Base-by-base conservation (phyloP, 2,329 filamentous ascomycete genomes). In the Claviceps purpurea region DNA sequence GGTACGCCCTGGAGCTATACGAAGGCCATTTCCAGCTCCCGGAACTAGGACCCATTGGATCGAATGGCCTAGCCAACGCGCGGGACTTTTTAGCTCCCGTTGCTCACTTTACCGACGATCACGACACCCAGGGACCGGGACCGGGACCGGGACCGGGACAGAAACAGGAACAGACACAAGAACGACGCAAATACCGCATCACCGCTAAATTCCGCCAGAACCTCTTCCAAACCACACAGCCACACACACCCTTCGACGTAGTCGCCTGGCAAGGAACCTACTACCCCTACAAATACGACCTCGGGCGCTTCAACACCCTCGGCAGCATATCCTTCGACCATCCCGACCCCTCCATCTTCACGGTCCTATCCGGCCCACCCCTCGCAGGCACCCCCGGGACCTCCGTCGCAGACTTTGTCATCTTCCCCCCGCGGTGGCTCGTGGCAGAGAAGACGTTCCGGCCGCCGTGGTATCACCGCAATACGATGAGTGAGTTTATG, bases 261-360 rank as follows among this genome's bases (percentile, higher is more conserved):
- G 86, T 89, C 2, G 84, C 82, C 4, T 90, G 86, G 85, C 86
- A 90, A 62, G 87, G 87, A 44, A 86, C 81, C 58, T 89, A 87
- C 69, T 84, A 85, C 56, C 87, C 87, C 0, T 89, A 82, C 73
- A 91, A 90, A 66, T 91, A 90, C 68, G 86, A 90, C 61, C 74
- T 91, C 1, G 84, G 83, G 16, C 80, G 84, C 22, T 90, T 89
- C 73, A 85, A 82, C 64, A 80, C 79, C 44, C 82, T 90, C 38
- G 86, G 86, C 38, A 81, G 75, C 55, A 80, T 87, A 57, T 83
- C 79, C 22, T 87, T 78, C 62, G 86, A 90, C 65, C 87, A 91
- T 61, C 85, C 85, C 0, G 87, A 90, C 61, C 87, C 87, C 0
- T 82, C 77, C 54, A 89, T 91, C 64, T 90, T 82, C 69, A 89